Conservation (phyloP, 2,329 filamentous ascomycete genomes). For the Neurospora sp. region DNA sequence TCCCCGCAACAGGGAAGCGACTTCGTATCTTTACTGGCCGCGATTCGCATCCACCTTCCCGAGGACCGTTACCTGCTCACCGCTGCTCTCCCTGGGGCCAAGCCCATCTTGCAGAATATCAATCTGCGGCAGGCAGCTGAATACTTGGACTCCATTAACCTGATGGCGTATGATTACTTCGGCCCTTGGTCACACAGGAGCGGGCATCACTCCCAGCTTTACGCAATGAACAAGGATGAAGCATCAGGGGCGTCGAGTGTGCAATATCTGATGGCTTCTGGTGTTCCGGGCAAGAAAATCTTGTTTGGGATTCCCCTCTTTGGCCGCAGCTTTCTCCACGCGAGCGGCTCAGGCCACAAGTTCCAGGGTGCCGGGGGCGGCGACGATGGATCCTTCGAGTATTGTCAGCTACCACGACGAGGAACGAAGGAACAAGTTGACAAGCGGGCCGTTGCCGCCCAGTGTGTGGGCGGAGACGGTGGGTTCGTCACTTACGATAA, state of each 20-base stretch:
- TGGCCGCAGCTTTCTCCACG: slow-evolving; percentile 63
- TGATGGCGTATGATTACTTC: slow-evolving; percentile 74
- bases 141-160: slow-evolving; percentile 65
- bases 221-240: slow-evolving; percentile 48
- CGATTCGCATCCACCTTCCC: slow-evolving; percentile 58
- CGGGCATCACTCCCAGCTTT: slow-evolving; percentile 71
- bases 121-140: slow-evolving; percentile 52
- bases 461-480: slow-evolving; percentile 62
- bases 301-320: slow-evolving; percentile 68
- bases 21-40: slow-evolving; percentile 59
- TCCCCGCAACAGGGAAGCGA: slow-evolving; percentile 56
- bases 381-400: slow-evolving; percentile 65
- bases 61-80: slow-evolving; percentile 60
- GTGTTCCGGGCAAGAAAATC: slow-evolving; percentile 62
- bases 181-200: slow-evolving; percentile 58
- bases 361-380: slow-evolving; percentile 43
- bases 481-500: slow-evolving; percentile 78
- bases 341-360: slow-evolving; percentile 53
- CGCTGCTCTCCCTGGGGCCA: slow-evolving; percentile 60
- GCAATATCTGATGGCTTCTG: slow-evolving; percentile 52
- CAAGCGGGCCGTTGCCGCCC: slow-evolving; percentile 57
- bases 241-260: slow-evolving; percentile 59
- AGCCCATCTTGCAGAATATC: slow-evolving; percentile 58
- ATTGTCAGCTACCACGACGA: slow-evolving; percentile 54
- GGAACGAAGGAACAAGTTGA: slow-evolving; percentile 59